Evolutionary conservation across 305 asterid genomes (phyloP).

Genomic region (Nicotiana rustica): DNA sequence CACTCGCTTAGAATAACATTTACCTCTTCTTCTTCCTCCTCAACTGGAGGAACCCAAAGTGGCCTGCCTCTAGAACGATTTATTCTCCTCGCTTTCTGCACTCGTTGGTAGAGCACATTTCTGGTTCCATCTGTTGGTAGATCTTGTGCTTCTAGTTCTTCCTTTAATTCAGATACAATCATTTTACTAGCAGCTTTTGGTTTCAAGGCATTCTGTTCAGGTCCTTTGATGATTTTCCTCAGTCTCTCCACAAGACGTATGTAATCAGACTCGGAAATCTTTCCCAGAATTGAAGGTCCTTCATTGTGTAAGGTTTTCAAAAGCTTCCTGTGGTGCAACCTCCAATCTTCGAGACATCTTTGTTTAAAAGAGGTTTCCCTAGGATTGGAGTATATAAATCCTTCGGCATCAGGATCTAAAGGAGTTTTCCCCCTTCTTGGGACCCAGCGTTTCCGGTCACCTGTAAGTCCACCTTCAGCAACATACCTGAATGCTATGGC

Average conservation of each 20-base stretch:
- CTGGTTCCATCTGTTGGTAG: conserved; percentile 97
- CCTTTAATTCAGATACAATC: conserved; percentile 92
- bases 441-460: conserved; percentile 98
- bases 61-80: conserved; percentile 98
- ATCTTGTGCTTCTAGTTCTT: conserved; percentile 98
- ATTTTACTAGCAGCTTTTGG: conserved; percentile 99
- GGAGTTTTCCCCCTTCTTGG: conserved; percentile 98
- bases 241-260: conserved; percentile 89
- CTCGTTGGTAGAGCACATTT: conserved; percentile 98
- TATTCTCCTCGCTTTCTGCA: conserved; percentile 98
- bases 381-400: conserved; percentile 85
- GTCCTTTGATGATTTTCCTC: conserved; percentile 89
- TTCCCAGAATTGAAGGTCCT: conserved; percentile 84
- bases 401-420: conserved; percentile 95
- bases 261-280: conserved; percentile 80
- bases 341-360: conserved; percentile 90
- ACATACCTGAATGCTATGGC: conserved; percentile 68
- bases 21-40: conserved; percentile 99
- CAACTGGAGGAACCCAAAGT: conserved; percentile 98
- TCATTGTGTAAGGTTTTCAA: conserved; percentile 78
- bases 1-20: conserved; percentile 31
- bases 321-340: conserved; percentile 83
- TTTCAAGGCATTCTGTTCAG: conserved; percentile 80
- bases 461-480: conserved; percentile 98
- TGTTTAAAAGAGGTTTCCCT: conserved; percentile 96